Base-by-base conservation (phyloP, 345 rosid species). In the Salix caprea region DNA sequence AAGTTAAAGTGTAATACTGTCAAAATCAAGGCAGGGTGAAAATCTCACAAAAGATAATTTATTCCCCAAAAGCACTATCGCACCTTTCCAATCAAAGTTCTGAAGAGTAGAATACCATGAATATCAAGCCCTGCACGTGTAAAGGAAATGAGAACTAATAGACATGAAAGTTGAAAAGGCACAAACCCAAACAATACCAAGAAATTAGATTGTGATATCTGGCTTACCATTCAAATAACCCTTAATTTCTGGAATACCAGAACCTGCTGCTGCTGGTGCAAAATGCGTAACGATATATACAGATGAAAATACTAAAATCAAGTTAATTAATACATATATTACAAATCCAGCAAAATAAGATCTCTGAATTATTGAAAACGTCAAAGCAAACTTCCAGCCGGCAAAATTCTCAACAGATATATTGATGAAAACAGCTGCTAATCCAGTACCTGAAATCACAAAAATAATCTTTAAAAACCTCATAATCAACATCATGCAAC, bases 181-280 rank as follows among this genome's bases (percentile, higher is more conserved):
- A 37, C 69, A 36, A 26, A 12, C 52, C 40, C 54, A 66, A 40
- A 34, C 28, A 75, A 58, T 14, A 75, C 1, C 3, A 74, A 36
- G 24, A 69, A 76, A 73, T 6, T 2, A 14, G 64, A 67, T 18
- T n/a, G 56, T 24, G n/a, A 36, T 37, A 2, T 46, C 23, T 26
- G 30, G 65, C 78, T 77, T 88, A 93, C 99, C 99, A 78, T 95
- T 95, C 83, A 95, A 87, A 87, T 95, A 95, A 78, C 99, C 99
- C 84, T 95, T 93, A 70, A 95, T 91, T 84, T 95, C 99, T 78
- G 99, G 99, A 82, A 95, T 94, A 76, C 98, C 99, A 84, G 99
- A 95, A 69, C 99, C 98, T 82, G 99, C 98, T 14, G 99, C 99
- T n/a, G 97, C 99, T 42, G 99, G 98, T 32, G 99, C 97, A 42